Conservation (phyloP, 2,329 filamentous ascomycete species). For the Beauveria varroae region DNA sequence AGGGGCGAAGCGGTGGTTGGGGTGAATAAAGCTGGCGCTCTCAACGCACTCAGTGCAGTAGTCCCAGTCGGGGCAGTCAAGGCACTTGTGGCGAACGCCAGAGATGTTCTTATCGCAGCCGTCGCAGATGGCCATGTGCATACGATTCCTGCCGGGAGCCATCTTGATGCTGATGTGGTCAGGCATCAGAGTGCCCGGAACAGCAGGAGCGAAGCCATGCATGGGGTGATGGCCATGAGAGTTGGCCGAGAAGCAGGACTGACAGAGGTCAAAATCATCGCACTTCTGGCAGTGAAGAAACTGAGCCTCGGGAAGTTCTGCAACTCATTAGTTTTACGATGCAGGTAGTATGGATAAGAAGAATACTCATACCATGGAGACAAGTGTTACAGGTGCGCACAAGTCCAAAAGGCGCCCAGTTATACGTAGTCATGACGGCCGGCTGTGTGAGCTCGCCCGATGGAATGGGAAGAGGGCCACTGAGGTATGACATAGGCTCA, state of each 20-base stretch:
- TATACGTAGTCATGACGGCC: background rate
- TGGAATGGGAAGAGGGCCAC: background rate
- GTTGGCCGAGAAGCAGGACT: conserved; percentile 66
- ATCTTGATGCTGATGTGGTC: conserved; percentile 59
- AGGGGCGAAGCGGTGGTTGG: conserved; percentile 79
- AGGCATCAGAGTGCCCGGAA: conserved; percentile 54
- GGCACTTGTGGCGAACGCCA: conserved; percentile 91
- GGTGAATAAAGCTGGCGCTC: conserved; percentile 62
- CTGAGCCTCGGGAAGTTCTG: conserved; percentile 64
- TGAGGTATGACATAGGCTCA: background rate
- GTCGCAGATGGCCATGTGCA: conserved; percentile 88
- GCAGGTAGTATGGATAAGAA: background rate
- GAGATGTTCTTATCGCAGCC: conserved; percentile 83
- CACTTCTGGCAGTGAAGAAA: conserved; percentile 83
- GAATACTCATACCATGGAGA: conserved; percentile 31
- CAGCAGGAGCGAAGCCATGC: conserved; percentile 68
- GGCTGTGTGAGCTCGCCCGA: background rate
- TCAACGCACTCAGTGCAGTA: conserved; percentile 74
- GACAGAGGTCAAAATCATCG: conserved; percentile 88
- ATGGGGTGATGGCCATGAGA: conserved; percentile 86
- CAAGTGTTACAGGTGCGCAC: conserved; percentile 66
- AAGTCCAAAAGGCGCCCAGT: conserved; percentile 10
- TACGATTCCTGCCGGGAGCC: conserved; percentile 68
- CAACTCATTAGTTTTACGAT: background rate
- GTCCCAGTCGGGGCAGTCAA: conserved; percentile 96